Conservation (phyloP, 495 filamentous ascomycete genomes). For the Astrothelium subdiscretum region DNA sequence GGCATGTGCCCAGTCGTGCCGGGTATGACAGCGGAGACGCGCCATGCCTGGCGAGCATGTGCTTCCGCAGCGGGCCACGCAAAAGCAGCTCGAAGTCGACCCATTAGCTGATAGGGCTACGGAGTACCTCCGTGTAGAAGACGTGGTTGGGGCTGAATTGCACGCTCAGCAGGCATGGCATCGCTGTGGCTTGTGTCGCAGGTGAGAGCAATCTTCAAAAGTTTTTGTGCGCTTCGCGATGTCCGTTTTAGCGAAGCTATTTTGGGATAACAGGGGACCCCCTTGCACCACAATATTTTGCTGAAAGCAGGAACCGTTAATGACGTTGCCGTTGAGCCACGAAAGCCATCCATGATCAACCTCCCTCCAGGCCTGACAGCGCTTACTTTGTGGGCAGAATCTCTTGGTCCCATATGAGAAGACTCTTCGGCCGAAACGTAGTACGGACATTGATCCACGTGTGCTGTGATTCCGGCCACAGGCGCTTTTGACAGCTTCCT, state of each 20-base stretch:
- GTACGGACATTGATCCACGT: not conserved
- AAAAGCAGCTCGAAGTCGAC: not conserved
- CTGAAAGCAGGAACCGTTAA: not conserved
- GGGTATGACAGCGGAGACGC: not conserved
- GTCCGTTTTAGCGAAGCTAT: not conserved
- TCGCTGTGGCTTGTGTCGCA: not conserved
- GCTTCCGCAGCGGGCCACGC: not conserved
- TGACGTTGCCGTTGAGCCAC: not conserved
- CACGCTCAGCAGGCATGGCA: not conserved
- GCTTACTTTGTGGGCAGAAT: no score
- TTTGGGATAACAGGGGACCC: not conserved
- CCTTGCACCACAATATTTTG: not conserved
- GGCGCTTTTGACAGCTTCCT: not conserved
- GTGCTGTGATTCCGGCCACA: not conserved
- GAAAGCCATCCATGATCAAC: no score
- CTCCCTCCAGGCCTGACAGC: no score
- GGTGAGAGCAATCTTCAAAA: no score
- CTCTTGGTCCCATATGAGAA: no score
- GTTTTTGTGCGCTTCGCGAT: not conserved
- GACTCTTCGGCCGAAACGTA: not conserved
- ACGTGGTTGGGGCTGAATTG: no score
- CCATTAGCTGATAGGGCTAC: no score
- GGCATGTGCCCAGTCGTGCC: no score
- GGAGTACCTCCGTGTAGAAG: no score
- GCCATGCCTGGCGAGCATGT: not conserved